These are phyloP conservation scores for Rhizopus stolonifer DNA, from an alignment of 371 early-diverging fungal species.

Conservation along the genomic window DNA sequence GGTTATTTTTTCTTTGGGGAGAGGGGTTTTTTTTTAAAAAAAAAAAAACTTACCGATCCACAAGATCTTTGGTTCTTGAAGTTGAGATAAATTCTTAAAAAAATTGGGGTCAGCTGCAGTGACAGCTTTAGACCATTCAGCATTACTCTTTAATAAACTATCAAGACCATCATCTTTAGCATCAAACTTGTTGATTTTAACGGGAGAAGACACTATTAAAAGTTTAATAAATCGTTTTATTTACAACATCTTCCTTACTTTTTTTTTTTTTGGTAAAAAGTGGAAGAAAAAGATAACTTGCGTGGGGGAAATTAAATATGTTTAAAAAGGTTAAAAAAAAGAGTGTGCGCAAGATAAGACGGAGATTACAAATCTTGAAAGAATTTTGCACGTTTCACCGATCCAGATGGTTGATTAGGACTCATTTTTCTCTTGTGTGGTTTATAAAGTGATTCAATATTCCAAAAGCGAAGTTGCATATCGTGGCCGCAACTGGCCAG, in stretches of 20 bases:
- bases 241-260: neutral
- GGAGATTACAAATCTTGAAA: slow-evolving; percentile 2
- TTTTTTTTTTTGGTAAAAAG: slow-evolving; percentile 10
- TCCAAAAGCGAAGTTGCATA: slow-evolving; percentile 84
- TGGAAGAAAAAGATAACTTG: neutral
- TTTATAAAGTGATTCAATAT: slow-evolving; percentile 36
- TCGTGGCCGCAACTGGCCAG: slow-evolving; percentile 86
- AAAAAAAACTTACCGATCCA: slow-evolving; percentile 76
- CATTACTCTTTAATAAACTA: slow-evolving; percentile 31
- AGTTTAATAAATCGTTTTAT: neutral
- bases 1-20: neutral
- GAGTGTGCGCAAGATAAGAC: neutral
- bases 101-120: slow-evolving; percentile 37
- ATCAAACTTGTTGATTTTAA: slow-evolving; percentile 23
- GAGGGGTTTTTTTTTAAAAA: no score
- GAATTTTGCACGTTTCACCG: slow-evolving; percentile 2
- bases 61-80: slow-evolving; percentile 84
- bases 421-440: neutral
- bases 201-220: neutral
- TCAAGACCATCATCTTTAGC: slow-evolving; percentile 22
- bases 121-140: slow-evolving; percentile 39
- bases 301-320: no score
- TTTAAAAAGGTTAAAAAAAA: neutral
- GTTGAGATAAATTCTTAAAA: slow-evolving; percentile 53
- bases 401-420: neutral